Conservation (phyloP, 768 basidiomycete genomes). For the Pulveroboletus frians region DNA sequence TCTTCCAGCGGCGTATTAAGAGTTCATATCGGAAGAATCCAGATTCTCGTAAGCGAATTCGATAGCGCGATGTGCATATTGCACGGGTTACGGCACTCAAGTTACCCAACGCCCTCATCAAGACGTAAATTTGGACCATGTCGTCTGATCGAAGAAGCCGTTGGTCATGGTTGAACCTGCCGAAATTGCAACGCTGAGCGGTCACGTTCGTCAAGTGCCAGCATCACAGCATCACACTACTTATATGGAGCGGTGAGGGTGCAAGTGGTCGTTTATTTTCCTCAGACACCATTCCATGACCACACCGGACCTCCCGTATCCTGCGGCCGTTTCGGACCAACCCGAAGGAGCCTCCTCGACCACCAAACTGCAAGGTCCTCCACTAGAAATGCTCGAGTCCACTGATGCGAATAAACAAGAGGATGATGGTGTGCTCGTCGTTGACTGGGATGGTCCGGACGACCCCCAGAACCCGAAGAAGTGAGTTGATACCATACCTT, state of each 20-base stretch:
- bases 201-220: neutral
- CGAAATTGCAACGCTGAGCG: no score
- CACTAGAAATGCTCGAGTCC: neutral
- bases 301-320: no score
- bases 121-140: no score
- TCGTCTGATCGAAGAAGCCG: no score
- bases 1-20: no score
- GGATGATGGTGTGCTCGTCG: slow-evolving; percentile 23
- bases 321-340: neutral
- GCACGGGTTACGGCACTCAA: no score
- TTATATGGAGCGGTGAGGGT: neutral
- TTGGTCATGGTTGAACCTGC: no score
- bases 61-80: no score
- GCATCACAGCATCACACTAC: neutral
- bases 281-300: neutral
- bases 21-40: no score
- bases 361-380: slow-evolving; percentile 2
- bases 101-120: no score
- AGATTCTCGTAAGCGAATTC: no score
- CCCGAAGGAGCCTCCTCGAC: slow-evolving; percentile 3
- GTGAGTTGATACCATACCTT: slow-evolving; percentile 26
- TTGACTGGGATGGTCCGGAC: slow-evolving; percentile 61
- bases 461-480: slow-evolving; percentile 59
- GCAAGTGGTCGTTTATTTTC: neutral
- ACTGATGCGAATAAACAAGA: neutral